Evolutionary conservation across 176 grass and related monocot species (phyloP).

Genomic region (Elaeis guineensis): DNA sequence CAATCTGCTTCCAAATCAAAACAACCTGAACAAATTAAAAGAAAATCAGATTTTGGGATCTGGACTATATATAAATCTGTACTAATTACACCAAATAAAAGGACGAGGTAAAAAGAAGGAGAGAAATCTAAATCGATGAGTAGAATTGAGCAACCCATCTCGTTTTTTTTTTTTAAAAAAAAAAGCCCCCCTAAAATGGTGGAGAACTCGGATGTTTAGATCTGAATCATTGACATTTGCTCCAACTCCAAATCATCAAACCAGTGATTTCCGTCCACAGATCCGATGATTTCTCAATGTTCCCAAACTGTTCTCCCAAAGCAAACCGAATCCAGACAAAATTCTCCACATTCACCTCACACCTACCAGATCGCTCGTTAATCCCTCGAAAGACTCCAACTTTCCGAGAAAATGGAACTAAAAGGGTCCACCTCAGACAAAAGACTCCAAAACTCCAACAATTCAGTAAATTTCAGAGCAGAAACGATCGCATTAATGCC

Average conservation of each 20-base stretch:
- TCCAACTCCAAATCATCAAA: not conserved
- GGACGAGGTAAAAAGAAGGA: too few relatives aligned
- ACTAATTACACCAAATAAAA: not conserved
- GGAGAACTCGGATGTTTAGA: not conserved
- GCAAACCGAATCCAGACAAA: not conserved
- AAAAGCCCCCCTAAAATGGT: too few relatives aligned
- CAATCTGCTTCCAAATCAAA: not conserved
- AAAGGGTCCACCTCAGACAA: not conserved
- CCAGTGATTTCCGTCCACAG: not conserved
- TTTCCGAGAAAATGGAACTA: not conserved
- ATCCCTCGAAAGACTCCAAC: not conserved
- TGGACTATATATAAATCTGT: not conserved
- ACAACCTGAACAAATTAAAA: not conserved
- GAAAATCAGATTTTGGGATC: not conserved
- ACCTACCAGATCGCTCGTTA: not conserved
- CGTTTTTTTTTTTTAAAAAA: too few relatives aligned
- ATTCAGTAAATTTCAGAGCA: not conserved
- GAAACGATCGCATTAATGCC: not conserved
- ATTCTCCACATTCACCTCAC: too few relatives aligned
- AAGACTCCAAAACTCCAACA: not conserved
- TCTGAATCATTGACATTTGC: not conserved
- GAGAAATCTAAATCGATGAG: too few relatives aligned
- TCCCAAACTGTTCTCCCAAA: not conserved
- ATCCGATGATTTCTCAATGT: constrained; percentile 11
- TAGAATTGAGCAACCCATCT: too few relatives aligned